Conservation (phyloP, 768 basidiomycete species). For the Auricularia heimuer region DNA sequence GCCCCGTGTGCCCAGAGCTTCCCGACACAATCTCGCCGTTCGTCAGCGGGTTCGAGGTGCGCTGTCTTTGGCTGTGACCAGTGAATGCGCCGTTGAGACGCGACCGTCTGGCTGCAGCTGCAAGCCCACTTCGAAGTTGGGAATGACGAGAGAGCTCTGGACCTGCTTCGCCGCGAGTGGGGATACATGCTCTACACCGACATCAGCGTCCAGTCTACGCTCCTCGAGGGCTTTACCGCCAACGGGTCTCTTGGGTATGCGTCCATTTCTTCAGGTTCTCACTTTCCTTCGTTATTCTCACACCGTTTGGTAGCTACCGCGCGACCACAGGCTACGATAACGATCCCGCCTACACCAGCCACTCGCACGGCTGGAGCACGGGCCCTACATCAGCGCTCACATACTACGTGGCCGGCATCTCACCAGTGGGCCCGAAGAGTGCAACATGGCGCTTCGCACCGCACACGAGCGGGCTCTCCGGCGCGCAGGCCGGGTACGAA, state of each 20-base stretch:
- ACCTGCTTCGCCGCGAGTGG: slow-evolving; percentile 45
- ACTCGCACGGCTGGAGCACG: slow-evolving; percentile 50
- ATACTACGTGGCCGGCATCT: slow-evolving; percentile 45
- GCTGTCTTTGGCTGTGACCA: slow-evolving; percentile 15
- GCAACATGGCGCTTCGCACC: slow-evolving; percentile 39
- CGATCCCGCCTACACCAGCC: slow-evolving; percentile 48
- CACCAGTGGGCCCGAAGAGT: slow-evolving; percentile 38
- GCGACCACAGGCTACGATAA: slow-evolving; percentile 44
- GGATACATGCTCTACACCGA: slow-evolving; percentile 51
- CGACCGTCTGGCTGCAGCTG: slow-evolving; percentile 23
- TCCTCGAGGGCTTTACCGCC: slow-evolving; percentile 48
- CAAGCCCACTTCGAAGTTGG: slow-evolving; percentile 50
- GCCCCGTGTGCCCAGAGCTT: slow-evolving; percentile 45
- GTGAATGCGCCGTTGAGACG: background rate
- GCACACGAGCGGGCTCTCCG: slow-evolving; percentile 29
- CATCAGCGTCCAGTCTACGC: slow-evolving; percentile 44
- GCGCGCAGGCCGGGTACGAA: slow-evolving; percentile 42
- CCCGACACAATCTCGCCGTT: slow-evolving; percentile 53
- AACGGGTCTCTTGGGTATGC: slow-evolving; percentile 37
- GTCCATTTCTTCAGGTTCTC: slow-evolving; percentile 4
- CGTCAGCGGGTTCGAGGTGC: slow-evolving; percentile 26
- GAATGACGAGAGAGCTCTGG: slow-evolving; percentile 41
- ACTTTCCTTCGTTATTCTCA: too few species aligned
- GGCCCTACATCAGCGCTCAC: slow-evolving; percentile 50
- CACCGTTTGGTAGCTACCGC: slow-evolving; percentile 22